Base-by-base conservation (phyloP, 2,329 filamentous ascomycete genomes). In the Allantophomopsis cytisporea region DNA sequence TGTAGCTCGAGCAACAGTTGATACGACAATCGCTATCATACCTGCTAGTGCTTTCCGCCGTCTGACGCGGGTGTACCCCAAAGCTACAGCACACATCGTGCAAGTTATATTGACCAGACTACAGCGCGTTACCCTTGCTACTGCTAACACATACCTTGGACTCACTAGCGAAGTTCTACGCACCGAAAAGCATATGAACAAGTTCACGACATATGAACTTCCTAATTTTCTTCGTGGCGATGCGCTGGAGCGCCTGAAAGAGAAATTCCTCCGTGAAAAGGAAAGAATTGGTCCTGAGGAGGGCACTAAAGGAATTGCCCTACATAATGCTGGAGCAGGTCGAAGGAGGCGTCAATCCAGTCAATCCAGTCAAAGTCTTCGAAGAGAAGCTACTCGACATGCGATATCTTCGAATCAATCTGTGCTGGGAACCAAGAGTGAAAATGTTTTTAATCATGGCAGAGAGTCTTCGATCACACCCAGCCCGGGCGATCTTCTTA, bases 1-100 rank as follows among this genome's bases (percentile, higher is more conserved):
- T 45, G 86, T 98, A 47, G 91, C 89, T n/a, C 75, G 91, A 47
- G 91, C 91, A 5, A 93, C 87, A 13, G 83, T 93, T 17, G 93
- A 98, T 55, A 98, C 91, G 0, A 98, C 93, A 0, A 95, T 98
- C 59, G 91, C 91, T 5, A 93, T 98, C 46, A 98, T 98, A 41
- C 93, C 93, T 1, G 91, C 91, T 1, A 94, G 87, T 55, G 93
- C 91, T 3, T 98, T 98, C 52, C 78, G 87, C 39, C 79, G 93
- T 7, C 66, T 98, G 39, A 98, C 94, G 38, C 78, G 85, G 53
- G 80, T 95, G 17, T 98, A 96, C 51, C 91, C 91, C 8, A 94
- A 93, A 62, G 88, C 93, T 8, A 95, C 91, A 2, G 82, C 91
- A 2, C 93, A 98, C 54, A 96, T 98, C 46, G 87, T 98, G 5